Conservation (phyloP, 306 rosid species). For the Vigna angularis region DNA sequence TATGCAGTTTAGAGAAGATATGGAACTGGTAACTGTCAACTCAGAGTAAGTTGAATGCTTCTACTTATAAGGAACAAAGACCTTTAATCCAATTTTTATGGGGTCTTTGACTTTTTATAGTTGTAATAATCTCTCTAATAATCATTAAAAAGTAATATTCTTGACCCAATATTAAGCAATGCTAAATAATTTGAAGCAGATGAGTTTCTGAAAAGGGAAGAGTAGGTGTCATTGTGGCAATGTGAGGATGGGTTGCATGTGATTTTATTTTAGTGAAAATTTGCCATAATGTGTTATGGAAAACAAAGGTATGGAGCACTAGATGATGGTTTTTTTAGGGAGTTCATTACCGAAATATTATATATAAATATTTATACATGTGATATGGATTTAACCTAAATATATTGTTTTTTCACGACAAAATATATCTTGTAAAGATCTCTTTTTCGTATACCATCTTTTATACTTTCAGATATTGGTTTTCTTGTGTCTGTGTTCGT, state of each 20-base stretch:
- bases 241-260: slow-evolving; percentile 48
- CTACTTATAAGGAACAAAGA: slow-evolving; percentile 13
- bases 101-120: slow-evolving; percentile 21
- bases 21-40: slow-evolving; percentile 34
- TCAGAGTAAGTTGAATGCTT: slow-evolving; percentile 31
- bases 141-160: background rate
- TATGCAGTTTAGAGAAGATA: background rate
- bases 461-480: too few species aligned
- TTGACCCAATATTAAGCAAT: background rate
- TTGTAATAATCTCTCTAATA: background rate
- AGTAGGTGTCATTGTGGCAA: slow-evolving; percentile 27
- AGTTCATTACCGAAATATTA: too few species aligned
- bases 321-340: too few species aligned
- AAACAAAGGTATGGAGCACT: background rate
- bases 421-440: too few species aligned
- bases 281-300: background rate
- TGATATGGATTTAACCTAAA: too few species aligned
- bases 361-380: too few species aligned
- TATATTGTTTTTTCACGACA: too few species aligned
- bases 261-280: slow-evolving; percentile 8
- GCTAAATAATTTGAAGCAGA: background rate
- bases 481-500: too few species aligned
- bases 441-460: too few species aligned
- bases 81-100: slow-evolving; percentile 5
- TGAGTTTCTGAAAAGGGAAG: slow-evolving; percentile 33